Base-by-base conservation (phyloP, 2,329 filamentous ascomycete species). In the Corniculantispora saksenae region DNA sequence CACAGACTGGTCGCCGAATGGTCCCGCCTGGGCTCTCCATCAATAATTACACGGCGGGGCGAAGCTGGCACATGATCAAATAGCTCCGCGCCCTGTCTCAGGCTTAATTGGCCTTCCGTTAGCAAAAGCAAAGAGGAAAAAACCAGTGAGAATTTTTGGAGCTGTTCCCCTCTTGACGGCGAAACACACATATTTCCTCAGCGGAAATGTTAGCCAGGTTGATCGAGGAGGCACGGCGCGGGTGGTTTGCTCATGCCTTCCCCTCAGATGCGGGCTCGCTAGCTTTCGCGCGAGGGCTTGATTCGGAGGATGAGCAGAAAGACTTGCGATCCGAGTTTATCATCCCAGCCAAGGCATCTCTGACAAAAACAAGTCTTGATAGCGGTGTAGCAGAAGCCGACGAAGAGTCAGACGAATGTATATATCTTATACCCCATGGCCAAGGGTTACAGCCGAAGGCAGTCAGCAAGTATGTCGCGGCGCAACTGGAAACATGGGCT, bases 401-500 rank as follows among this genome's bases (percentile, higher is more conserved):
- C n/a, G 71, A 75, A 1, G 71, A 81, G n/a, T 78, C 70, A 3
- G 69, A 76, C 53, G 70, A 73, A 66, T 75, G 75, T 65, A 89
- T 92, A 65, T 97, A 97, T 76, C 88, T 97, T 67, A 94, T 92
- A 69, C 93, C 93, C 63, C 97, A 97, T 79, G 97, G 93, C 0
- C 84, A 97, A 1, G 93, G 93, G 40, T 85, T 94, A 4, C 93
- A 97, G 75, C 93, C 93, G 50, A 87, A 85, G 67, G 84, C 85
- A 17, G 88, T 89, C 0, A 81, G 85, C n/a, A 79, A 83, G 19
- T 88, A 92, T 67, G 79, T 97, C 67, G 81, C 89, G 50, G 84
- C 87, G 7, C 92, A 96, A 69, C 84, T 97, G 1, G 85, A 90
- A 67, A 93, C 92, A 5, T 97, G 93, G 93, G 90, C 90, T 0